These are phyloP conservation scores for Cynara cardunculus DNA, from an alignment of 129 eudicot species.

Conservation along the genomic window DNA sequence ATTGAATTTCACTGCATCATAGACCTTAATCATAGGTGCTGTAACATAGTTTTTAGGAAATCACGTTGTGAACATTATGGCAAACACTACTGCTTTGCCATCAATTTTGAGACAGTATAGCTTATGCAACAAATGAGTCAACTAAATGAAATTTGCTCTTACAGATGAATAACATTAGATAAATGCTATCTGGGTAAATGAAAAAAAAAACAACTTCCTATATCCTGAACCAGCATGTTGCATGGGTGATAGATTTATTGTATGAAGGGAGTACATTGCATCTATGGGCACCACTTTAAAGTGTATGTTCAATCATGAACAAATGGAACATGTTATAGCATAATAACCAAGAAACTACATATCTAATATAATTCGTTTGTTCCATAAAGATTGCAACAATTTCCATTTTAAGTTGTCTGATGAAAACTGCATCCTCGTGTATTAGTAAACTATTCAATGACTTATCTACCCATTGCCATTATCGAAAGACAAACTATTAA, in stretches of 20 bases:
- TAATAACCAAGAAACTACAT: neutral
- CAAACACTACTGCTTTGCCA: neutral
- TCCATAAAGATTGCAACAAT: neutral
- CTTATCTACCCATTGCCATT: constrained; percentile 1
- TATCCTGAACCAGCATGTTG: neutral
- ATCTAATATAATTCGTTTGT: neutral
- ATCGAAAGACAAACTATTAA: neutral
- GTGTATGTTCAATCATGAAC: neutral
- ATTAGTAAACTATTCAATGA: neutral
- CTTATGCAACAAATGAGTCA: neutral
- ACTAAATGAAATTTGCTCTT: neutral
- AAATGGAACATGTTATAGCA: neutral
- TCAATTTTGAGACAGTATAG: neutral
- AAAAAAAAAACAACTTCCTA: neutral
- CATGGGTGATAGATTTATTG: neutral
- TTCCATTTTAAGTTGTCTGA: neutral
- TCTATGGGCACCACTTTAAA: neutral
- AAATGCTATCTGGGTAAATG: neutral
- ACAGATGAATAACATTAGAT: neutral
- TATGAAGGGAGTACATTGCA: neutral
- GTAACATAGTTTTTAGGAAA: neutral
- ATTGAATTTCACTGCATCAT: neutral
- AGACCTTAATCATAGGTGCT: neutral
- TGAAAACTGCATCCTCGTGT: neutral
- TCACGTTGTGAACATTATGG: neutral